A percentile compares a stretch with the other conserved stretches of the same genome.
These are phyloP conservation scores for Barnettozyma siamensis DNA, from an alignment of 805 yeast species.

Conservation along the genomic window DNA sequence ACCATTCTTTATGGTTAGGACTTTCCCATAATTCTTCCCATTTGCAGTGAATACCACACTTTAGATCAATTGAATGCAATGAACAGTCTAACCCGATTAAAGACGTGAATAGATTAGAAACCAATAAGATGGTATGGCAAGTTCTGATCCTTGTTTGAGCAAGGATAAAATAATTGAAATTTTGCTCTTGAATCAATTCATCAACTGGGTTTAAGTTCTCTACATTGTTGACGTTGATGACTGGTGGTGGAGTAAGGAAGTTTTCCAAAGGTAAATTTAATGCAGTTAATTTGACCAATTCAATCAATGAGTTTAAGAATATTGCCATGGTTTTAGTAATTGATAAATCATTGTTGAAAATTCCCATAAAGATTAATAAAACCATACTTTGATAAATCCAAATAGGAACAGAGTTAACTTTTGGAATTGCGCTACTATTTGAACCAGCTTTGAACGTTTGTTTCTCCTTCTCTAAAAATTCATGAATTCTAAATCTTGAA, in stretches of 20 bases:
- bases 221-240: slow-evolving; percentile 23
- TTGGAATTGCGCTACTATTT: slow-evolving; percentile 16
- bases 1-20: slow-evolving; percentile 47
- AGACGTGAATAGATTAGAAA: slow-evolving; percentile 51
- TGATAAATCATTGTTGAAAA: slow-evolving; percentile 62
- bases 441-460: slow-evolving; percentile 16
- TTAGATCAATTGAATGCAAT: slow-evolving; percentile 42
- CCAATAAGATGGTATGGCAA: slow-evolving; percentile 56
- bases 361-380: slow-evolving; percentile 74
- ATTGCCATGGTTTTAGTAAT: slow-evolving; percentile 74
- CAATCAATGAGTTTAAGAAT: slow-evolving; percentile 74
- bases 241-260: slow-evolving; percentile 35
- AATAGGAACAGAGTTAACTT: slow-evolving; percentile 57
- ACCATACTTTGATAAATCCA: slow-evolving; percentile 86
- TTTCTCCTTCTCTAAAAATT: slow-evolving; percentile 46
- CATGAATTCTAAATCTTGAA: slow-evolving; percentile 60
- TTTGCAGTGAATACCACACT: slow-evolving; percentile 61
- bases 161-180: slow-evolving; percentile 48
- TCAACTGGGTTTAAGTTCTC: slow-evolving; percentile 20
- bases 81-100: slow-evolving; percentile 39
- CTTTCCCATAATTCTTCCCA: slow-evolving; percentile 58
- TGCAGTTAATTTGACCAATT: slow-evolving; percentile 68
- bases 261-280: slow-evolving; percentile 56
- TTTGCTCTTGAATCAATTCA: slow-evolving; percentile 26
- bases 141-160: slow-evolving; percentile 77